Base-by-base conservation (phyloP, 768 basidiomycete genomes). In the Collybiopsis confluens region DNA sequence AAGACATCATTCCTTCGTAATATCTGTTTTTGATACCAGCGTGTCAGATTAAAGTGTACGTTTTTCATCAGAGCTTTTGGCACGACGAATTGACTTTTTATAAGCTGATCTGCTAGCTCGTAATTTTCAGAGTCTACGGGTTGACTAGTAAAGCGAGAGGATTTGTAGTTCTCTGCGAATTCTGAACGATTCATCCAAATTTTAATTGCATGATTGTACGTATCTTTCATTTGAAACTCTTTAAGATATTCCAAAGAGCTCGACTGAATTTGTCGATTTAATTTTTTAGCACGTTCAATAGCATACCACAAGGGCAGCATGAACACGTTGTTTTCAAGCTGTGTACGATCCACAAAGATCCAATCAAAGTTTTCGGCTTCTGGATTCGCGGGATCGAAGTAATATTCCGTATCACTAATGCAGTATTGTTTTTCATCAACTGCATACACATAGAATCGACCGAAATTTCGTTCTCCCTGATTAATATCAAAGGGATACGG, bases 321-420 rank as follows among this genome's bases (percentile, higher is more conserved):
- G 48, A 55, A 55, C 5, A 10, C 26, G 16, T 47, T 47, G 13
- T 48, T 42, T 40, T 55, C 54, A 2, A 55, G 54, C 21, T 50
- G 41, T 15, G 3, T 36, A 4, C 2, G 37, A 13, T 5, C 7
- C 3, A 48, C 27, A 16, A 27, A 40, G 4, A 49, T 20, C 24
- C 41, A 37, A 1, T 38, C 37, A 7, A 37, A 23, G 4, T 38
- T 2, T 5, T 41, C 37, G 10, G 21, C 26, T 2, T 24, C 2
- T 13, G 37, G 20, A 23, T 40, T 10, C 5, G 4, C 3, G 2
- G 9, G 3, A 11, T 30, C 37, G 26, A 44, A 36, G 30, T n/a
- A n/a, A 36, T 55, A 55, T 7, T 47, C 45, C 2, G 33, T 26
- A 37, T 55, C 54, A 30, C 27, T 27, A 3, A 55, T 55, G 18